Evolutionary conservation across 371 early-diverging fungal genomes (phyloP), one percentile per base, ranked within the genome.

Genomic region (Syncephalastrum racemosum): DNA sequence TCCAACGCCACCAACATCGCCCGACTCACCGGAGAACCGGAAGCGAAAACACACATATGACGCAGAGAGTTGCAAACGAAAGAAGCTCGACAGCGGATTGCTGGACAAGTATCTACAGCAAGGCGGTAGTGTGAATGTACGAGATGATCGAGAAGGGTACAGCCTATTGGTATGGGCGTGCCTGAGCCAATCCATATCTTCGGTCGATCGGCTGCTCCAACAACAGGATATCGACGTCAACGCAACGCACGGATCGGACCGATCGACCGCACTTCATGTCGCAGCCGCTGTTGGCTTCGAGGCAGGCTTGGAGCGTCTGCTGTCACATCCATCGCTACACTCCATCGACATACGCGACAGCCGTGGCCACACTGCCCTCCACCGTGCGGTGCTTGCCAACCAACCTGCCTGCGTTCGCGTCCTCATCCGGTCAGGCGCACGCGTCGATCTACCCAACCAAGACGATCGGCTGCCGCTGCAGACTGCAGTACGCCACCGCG

Each of bases 251-350:
- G 72, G 69, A 1, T 65, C 56, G 14, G 60, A 71, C 39, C 56
- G 62, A 44, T 65, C 68, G 36, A 73, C 76, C 4, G 74, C 73
- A 2, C 45, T 79, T 2, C 80, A 79, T 20, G 63, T 68, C 22
- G 74, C 80, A 4, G 70, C 63, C 25, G 16, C 65, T 24, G 39
- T 60, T 22, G 75, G 71, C 15, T 78, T 74, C 46, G 27, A 43
- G 12, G 36, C 50, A 19, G 78, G 73, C 18, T 36, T 78, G 12
- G 50, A 60, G 4, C 43, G 65, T 8, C 25, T 78, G n/a, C 19
- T 68, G 2, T 40, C 64, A 22, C 70, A 70, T 47, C 61, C 67
- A 15, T 56, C 66, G 16, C 40, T 24, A 3, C 25, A 44, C 25
- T 22, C 23, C 13, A 61, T 68, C 31, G 62, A 73, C 46, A 50